These are phyloP conservation scores for Penicillium sp. DNA, from an alignment of 2,329 filamentous ascomycete species.

Conservation along the genomic window DNA sequence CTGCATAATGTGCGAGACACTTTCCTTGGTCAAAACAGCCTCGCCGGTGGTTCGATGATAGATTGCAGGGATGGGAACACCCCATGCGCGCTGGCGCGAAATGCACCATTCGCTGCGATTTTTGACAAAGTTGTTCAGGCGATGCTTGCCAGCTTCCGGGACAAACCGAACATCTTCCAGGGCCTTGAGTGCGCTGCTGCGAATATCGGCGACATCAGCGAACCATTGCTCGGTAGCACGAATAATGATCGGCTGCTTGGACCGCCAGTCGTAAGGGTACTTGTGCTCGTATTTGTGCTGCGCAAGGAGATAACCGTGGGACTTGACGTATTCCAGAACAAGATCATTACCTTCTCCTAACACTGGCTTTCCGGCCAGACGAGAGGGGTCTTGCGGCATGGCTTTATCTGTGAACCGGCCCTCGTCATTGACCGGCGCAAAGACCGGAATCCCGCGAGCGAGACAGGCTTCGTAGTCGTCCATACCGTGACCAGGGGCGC, in stretches of 20 bases:
- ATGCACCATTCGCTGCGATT: conserved; percentile 97
- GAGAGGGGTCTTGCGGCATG: conserved; percentile 67
- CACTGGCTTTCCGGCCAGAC: conserved; percentile 72
- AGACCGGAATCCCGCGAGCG: conserved; percentile 68
- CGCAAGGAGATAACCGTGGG: conserved; percentile 63
- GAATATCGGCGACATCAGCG: conserved; percentile 84
- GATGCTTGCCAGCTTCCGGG: conserved; percentile 70
- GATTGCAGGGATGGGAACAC: conserved; percentile 90
- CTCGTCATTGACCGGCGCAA: conserved; percentile 79
- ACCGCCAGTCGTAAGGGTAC: conserved; percentile 97
- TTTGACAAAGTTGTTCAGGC: conserved; percentile 82
- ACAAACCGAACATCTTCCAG: conserved; percentile 75
- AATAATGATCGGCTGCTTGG: conserved; percentile 87
- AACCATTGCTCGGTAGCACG: conserved; percentile 98
- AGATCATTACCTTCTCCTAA: conserved; percentile 68
- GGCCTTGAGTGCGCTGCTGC: conserved; percentile 68
- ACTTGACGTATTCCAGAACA: conserved; percentile 69
- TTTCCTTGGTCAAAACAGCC: conserved; percentile 76
- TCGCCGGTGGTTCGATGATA: conserved; percentile 70
- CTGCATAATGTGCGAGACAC: conserved; percentile 80
- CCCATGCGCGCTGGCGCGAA: conserved; percentile 92
- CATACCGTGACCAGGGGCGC: conserved; percentile 92
- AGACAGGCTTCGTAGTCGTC: conserved; percentile 89
- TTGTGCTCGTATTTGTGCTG: conserved; percentile 79
- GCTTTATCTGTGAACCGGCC: conserved; percentile 81